A percentile compares a stretch with the other conserved stretches of the same genome.
Conservation (phyloP, 352 stramenopile species). For the Elongisporangium prolatum region DNA sequence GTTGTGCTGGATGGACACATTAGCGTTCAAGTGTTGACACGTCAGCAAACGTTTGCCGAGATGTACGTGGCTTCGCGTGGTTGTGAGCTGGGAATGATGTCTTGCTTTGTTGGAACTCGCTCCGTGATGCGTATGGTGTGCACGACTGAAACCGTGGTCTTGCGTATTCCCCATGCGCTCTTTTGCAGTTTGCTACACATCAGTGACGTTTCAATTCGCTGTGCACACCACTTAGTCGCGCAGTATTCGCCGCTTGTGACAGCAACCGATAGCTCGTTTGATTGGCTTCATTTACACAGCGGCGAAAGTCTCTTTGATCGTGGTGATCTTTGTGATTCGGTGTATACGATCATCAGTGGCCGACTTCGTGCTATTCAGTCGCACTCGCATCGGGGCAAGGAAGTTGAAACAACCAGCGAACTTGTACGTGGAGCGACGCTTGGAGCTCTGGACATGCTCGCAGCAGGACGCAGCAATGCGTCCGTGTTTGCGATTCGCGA, state of each 20-base stretch:
- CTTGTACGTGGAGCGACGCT: constrained; percentile 76
- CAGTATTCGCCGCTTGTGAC: constrained; percentile 75
- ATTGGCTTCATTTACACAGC: constrained; percentile 81
- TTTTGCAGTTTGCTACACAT: constrained; percentile 57
- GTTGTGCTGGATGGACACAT: constrained; percentile 57
- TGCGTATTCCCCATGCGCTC: constrained; percentile 53
- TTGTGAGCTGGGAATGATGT: constrained; percentile 61
- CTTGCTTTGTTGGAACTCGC: constrained; percentile 60
- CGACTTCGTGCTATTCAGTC: constrained; percentile 71
- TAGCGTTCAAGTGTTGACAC: constrained; percentile 42
- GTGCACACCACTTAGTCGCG: constrained; percentile 53
- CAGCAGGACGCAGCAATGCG: constrained; percentile 61
- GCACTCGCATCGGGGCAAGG: constrained; percentile 47
- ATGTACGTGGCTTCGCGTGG: constrained; percentile 51
- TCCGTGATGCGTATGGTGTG: constrained; percentile 42
- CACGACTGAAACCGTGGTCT: constrained; percentile 30
- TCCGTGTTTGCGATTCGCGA: constrained; percentile 84
- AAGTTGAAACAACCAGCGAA: constrained; percentile 75
- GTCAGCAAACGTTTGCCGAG: constrained; percentile 31
- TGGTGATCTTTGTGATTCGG: constrained; percentile 71
- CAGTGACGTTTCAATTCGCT: constrained; percentile 41
- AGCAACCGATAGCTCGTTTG: constrained; percentile 72
- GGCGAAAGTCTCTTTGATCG: constrained; percentile 76
- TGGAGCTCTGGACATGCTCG: constrained; percentile 80
- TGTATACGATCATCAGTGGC: constrained; percentile 79